A percentile compares a stretch with the other conserved stretches of the same genome.
phyloP scores from a whole-genome alignment of 129 eudicot species.

The Escallonia rubra region DNA sequence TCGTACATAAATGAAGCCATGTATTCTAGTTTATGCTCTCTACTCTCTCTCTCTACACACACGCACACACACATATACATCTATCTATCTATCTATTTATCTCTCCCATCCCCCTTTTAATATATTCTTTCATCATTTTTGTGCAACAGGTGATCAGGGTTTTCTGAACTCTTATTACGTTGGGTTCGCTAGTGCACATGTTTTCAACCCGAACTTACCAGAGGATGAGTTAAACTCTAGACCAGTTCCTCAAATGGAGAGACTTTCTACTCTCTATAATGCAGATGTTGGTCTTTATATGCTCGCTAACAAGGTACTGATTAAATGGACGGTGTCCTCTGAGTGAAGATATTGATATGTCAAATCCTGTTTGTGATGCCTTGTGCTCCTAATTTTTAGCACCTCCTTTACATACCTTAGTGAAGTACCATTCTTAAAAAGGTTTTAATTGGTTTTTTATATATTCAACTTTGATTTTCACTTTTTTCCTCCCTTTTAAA shows the following conservation, averaged over 20 bases:
- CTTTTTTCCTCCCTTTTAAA: too few species aligned
- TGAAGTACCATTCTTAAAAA: neutral
- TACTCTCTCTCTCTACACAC: too few species aligned
- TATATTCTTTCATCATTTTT: slow-evolving; percentile 13
- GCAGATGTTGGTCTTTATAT: slow-evolving; percentile 99
- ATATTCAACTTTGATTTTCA: too few species aligned
- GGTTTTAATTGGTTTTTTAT: neutral
- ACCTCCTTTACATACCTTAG: neutral
- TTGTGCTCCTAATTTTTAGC: neutral
- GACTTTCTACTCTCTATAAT: slow-evolving; percentile 93
- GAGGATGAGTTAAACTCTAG: slow-evolving; percentile 60
- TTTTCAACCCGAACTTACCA: slow-evolving; percentile 72
- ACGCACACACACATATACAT: too few species aligned
- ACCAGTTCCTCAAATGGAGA: slow-evolving; percentile 86
- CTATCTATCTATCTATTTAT: neutral
- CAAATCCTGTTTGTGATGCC: too few species aligned
- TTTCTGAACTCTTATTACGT: slow-evolving; percentile 84
- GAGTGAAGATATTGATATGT: neutral
- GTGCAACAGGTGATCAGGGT: slow-evolving; percentile 87
- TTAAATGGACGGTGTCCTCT: neutral
- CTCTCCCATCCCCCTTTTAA: neutral
- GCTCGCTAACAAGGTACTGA: slow-evolving; percentile 96
- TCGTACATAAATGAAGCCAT: too few species aligned
- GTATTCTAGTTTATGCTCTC: too few species aligned
- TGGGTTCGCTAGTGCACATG: slow-evolving; percentile 83